A percentile compares a stretch with the other conserved stretches of the same genome.
Evolutionary conservation across 805 yeast genomes (phyloP).

Genomic region (Torulaspora gathmanii): DNA sequence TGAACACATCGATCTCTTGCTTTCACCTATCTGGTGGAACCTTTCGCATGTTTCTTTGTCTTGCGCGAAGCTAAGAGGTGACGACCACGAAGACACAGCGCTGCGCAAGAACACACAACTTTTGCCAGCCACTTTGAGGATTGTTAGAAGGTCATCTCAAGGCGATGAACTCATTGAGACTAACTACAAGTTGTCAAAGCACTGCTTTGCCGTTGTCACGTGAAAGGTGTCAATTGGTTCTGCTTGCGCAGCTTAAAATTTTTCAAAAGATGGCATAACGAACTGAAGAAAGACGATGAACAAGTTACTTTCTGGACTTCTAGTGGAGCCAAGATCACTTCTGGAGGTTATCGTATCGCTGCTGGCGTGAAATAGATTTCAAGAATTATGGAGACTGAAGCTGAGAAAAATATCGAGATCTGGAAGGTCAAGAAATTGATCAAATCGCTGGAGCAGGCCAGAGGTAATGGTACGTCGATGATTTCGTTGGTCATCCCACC

Average conservation of each 20-base stretch:
- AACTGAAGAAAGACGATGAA: constrained; percentile 1
- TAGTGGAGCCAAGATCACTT: no score
- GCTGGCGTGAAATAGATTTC: not conserved
- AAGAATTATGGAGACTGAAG: constrained; percentile 54
- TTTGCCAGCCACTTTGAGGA: no score
- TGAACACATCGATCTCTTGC: no score
- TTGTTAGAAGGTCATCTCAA: not conserved
- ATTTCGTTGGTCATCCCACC: constrained; percentile 95
- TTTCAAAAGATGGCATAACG: not conserved
- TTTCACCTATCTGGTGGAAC: no score
- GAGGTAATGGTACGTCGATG: constrained; percentile 99
- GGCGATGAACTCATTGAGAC: no score
- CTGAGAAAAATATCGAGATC: constrained; percentile 95
- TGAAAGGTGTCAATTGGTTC: not conserved
- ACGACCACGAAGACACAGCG: no score
- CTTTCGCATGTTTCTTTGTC: no score
- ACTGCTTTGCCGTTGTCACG: not conserved
- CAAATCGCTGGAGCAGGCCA: constrained; percentile 80
- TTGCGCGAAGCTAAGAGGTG: no score
- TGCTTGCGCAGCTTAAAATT: constrained; percentile 1
- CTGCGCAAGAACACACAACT: no score
- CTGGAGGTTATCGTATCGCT: not conserved
- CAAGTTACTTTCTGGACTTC: not conserved
- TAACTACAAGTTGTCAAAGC: not conserved
- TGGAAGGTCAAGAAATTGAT: constrained; percentile 97